Evolutionary conservation across 2,329 filamentous ascomycete genomes (phyloP).

Genomic region (Aspergillus fumigatus): DNA sequence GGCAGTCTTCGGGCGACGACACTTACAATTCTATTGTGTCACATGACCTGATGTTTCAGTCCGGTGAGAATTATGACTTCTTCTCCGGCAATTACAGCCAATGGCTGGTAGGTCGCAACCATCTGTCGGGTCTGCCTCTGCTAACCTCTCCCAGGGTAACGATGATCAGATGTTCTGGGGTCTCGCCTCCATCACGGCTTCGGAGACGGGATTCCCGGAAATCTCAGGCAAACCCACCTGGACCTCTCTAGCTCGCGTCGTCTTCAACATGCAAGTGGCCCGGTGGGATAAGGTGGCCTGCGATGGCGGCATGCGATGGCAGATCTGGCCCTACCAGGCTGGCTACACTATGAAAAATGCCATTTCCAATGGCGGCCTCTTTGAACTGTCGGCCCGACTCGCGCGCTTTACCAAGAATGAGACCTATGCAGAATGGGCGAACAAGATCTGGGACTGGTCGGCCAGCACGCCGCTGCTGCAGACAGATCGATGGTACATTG

Average conservation of each 20-base stretch:
- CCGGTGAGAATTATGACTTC: conserved; percentile 24
- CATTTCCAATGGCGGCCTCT: conserved; percentile 72
- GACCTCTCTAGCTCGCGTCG: neutral
- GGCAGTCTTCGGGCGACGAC: conserved; percentile 59
- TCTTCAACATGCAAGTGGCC: neutral
- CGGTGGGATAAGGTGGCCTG: neutral
- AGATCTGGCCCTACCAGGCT: conserved; percentile 71
- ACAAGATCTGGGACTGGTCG: conserved; percentile 59
- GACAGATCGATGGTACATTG: conserved; percentile 54
- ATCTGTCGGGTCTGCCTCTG: neutral
- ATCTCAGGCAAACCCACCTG: neutral
- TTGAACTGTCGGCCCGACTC: conserved; percentile 70
- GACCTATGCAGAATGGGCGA: conserved; percentile 60
- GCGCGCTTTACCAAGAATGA: conserved; percentile 59
- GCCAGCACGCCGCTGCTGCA: conserved; percentile 54
- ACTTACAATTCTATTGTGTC: conserved; percentile 57
- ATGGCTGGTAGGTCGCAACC: conserved; percentile 8
- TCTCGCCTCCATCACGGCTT: neutral
- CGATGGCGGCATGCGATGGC: conserved; percentile 56
- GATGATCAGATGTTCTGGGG: neutral
- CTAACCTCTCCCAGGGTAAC: neutral
- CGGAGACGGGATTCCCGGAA: neutral
- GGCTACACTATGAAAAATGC: conserved; percentile 78
- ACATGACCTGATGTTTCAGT: conserved; percentile 24
- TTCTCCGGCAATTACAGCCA: conserved; percentile 26